phyloP scores from a whole-genome alignment of 371 early-diverging fungal species.

The Haplosporangium sp. region DNA sequence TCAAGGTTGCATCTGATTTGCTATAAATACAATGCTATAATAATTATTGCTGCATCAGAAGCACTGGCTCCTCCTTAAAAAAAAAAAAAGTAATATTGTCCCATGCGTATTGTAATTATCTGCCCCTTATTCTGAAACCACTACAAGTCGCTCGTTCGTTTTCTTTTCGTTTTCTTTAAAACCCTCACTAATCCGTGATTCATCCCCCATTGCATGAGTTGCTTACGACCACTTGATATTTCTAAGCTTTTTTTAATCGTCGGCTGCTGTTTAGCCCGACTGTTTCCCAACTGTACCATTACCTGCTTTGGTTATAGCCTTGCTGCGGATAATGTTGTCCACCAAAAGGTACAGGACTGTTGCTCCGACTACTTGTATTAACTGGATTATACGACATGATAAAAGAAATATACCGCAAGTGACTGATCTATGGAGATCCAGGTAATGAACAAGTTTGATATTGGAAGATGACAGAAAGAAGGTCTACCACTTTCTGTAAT shows the following conservation, averaged over 20 bases:
- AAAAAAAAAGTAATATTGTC: constrained; percentile 1
- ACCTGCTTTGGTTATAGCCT: constrained; percentile 9
- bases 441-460: neutral
- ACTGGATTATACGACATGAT: constrained; percentile 15
- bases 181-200: neutral
- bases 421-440: neutral
- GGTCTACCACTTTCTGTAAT: constrained; percentile 7
- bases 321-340: constrained; percentile 6
- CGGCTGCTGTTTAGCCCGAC: neutral
- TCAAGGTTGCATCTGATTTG: neutral
- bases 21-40: constrained; percentile 11
- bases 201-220: neutral
- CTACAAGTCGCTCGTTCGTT: neutral
- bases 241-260: neutral
- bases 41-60: neutral
- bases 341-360: constrained; percentile 4
- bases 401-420: neutral
- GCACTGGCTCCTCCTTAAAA: neutral
- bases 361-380: constrained; percentile 11
- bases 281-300: neutral
- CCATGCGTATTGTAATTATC: neutral
- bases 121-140: neutral
- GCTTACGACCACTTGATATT: neutral
- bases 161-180: neutral
- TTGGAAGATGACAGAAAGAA: constrained; percentile 1